A percentile compares a stretch with the other conserved stretches of the same genome.
phyloP scores from a whole-genome alignment of 2,329 filamentous ascomycete genomes.

The Aphanoascus verrucosus region DNA sequence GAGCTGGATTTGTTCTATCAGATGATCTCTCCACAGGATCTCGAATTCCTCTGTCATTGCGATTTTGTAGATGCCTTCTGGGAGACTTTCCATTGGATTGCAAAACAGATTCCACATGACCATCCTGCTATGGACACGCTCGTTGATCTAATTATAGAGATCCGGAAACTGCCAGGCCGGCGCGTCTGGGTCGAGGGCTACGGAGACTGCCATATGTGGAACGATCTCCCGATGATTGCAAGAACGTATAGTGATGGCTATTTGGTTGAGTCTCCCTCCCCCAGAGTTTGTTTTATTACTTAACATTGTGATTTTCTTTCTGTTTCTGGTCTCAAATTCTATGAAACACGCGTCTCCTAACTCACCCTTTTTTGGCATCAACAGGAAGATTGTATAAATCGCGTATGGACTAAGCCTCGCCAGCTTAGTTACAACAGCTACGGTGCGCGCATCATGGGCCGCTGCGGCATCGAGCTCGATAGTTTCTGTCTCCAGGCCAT shows the following conservation, averaged over 20 bases:
- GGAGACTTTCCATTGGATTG: slow-evolving; percentile 4
- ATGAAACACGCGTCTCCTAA: neutral
- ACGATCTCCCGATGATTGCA: slow-evolving; percentile 8
- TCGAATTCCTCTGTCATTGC: neutral
- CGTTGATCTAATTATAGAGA: neutral
- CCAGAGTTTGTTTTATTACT: neutral
- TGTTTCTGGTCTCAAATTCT: neutral
- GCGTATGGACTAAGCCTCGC: neutral
- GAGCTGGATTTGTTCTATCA: slow-evolving; percentile 2
- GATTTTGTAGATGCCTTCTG: slow-evolving; percentile 7
- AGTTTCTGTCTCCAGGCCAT: slow-evolving; percentile 9
- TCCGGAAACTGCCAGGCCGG: slow-evolving; percentile 1
- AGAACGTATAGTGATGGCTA: neutral
- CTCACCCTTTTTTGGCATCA: neutral
- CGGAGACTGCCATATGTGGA: slow-evolving; percentile 3
- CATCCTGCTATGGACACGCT: slow-evolving; percentile 9
- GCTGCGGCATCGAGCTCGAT: neutral
- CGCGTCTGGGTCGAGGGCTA: slow-evolving; percentile 3
- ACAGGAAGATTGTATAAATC: too few relatives aligned
- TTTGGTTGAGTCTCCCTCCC: neutral
- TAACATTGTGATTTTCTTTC: neutral
- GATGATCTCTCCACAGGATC: neutral
- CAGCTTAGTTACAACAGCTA: slow-evolving; percentile 7
- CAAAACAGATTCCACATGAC: slow-evolving; percentile 4
- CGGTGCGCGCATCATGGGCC: slow-evolving; percentile 5